A percentile compares a stretch with the other conserved stretches of the same genome.
These are phyloP conservation scores for Stenocarpella maydis DNA, from an alignment of 2,329 filamentous ascomycete species.

Conservation along the genomic window DNA sequence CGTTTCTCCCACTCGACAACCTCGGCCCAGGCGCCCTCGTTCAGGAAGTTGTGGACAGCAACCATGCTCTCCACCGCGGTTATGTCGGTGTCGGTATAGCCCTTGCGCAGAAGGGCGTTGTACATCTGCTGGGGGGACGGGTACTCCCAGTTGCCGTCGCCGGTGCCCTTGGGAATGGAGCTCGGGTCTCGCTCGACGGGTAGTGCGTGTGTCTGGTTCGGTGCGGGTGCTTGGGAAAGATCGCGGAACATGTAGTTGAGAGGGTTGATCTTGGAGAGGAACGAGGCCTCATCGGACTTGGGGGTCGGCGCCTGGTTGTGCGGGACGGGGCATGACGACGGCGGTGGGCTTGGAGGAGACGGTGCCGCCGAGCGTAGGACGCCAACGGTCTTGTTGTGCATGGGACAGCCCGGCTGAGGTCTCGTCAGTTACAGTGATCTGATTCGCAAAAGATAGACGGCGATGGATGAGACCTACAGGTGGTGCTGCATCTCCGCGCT, in stretches of 20 bases:
- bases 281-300: conserved; percentile 47
- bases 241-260: conserved; percentile 96
- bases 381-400: conserved; percentile 63
- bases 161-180: conserved; percentile 87
- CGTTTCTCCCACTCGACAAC: conserved; percentile 93
- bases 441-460: not conserved
- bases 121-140: conserved; percentile 99
- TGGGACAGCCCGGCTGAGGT: conserved; percentile 61
- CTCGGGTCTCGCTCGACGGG: conserved; percentile 84
- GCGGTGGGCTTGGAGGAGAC: conserved; percentile 42
- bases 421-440: conserved; percentile 37
- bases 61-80: conserved; percentile 98
- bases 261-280: conserved; percentile 66
- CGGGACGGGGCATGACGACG: conserved; percentile 56
- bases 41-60: conserved; percentile 95
- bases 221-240: conserved; percentile 80
- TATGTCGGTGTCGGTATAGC: conserved; percentile 91
- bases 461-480: conserved; percentile 47
- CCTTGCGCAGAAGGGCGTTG: conserved; percentile 95
- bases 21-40: conserved; percentile 96
- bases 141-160: conserved; percentile 91
- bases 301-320: conserved; percentile 44
- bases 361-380: conserved; percentile 49
- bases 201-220: conserved; percentile 76
- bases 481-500: conserved; percentile 45